phyloP scores from a whole-genome alignment of 495 filamentous ascomycete genomes.

The Saxophila tyrrhenica region DNA sequence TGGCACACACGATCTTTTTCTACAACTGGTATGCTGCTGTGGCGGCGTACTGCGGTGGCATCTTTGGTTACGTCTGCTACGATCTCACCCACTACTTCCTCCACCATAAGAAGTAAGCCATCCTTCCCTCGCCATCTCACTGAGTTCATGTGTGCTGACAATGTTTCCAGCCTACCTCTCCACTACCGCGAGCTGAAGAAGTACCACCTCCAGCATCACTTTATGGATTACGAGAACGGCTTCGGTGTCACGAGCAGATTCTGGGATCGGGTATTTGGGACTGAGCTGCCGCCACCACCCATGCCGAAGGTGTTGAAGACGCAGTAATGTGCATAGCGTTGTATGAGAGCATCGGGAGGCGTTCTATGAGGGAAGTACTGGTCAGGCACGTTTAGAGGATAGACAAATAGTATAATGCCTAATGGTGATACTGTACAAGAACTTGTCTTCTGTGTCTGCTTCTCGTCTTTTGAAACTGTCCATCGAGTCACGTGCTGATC shows the following conservation, averaged over 20 bases:
- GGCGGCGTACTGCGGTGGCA: conserved; percentile 72
- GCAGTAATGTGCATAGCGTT: neutral
- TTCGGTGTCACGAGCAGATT: conserved; percentile 97
- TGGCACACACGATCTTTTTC: conserved; percentile 74
- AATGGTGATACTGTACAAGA: neutral
- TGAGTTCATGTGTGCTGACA: conserved; percentile 22
- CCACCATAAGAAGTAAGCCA: conserved; percentile 74
- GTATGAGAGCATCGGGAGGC: neutral
- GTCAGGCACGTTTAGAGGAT: neutral
- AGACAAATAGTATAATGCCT: neutral
- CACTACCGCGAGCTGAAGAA: conserved; percentile 90
- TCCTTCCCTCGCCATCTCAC: no score
- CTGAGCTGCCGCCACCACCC: conserved; percentile 49
- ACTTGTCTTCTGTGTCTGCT: no score
- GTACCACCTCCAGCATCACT: conserved; percentile 94
- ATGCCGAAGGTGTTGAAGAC: conserved; percentile 31
- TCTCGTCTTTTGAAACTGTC: no score
- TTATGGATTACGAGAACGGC: conserved; percentile 91
- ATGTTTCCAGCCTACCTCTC: conserved; percentile 49
- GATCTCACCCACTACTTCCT: conserved; percentile 98
- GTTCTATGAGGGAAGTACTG: neutral
- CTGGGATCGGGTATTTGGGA: conserved; percentile 91
- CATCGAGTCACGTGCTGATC: no score
- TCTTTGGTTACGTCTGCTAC: conserved; percentile 94
- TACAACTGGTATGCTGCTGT: conserved; percentile 75